Percentiles rank a stretch among this genome's conserved stretches.
Conservation (phyloP, 805 yeast species). For the Lipomyces sp. region DNA sequence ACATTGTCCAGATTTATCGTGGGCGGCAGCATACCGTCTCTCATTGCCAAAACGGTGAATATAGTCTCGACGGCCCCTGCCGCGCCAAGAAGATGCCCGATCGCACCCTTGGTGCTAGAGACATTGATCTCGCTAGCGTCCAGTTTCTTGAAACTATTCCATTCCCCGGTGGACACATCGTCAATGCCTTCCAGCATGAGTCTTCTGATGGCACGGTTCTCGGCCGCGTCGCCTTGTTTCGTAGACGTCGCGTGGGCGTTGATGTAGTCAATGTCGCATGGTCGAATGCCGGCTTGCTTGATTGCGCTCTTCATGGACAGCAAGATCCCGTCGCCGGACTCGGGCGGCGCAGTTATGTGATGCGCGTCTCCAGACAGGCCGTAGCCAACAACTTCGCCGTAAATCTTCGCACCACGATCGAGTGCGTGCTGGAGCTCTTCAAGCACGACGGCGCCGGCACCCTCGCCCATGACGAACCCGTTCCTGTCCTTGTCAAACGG, state of each 20-base stretch:
- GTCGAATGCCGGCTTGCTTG: conserved; percentile 45
- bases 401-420: conserved; percentile 56
- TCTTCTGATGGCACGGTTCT: conserved; percentile 63
- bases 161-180: conserved; percentile 37
- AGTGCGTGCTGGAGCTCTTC: conserved; percentile 77
- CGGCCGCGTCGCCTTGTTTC: conserved; percentile 82
- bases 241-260: conserved; percentile 99
- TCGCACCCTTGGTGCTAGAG: conserved; percentile 85
- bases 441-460: conserved; percentile 75
- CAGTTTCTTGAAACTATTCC: conserved; percentile 9
- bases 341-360: conserved; percentile 89
- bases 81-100: conserved; percentile 93
- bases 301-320: conserved; percentile 80
- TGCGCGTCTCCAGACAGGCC: conserved; percentile 89
- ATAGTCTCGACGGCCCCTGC: conserved; percentile 93
- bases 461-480: conserved; percentile 94
- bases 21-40: conserved; percentile 64
- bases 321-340: conserved; percentile 78
- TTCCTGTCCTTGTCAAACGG: conserved; percentile 78
- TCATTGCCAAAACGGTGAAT: conserved; percentile 66
- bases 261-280: conserved; percentile 62
- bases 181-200: conserved; percentile 46
- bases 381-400: conserved; percentile 81
- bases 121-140: conserved; percentile 39
- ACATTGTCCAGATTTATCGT: conserved; percentile 64